Evolutionary conservation across 345 rosid genomes (phyloP).

Genomic region (Gossypium bickii): DNA sequence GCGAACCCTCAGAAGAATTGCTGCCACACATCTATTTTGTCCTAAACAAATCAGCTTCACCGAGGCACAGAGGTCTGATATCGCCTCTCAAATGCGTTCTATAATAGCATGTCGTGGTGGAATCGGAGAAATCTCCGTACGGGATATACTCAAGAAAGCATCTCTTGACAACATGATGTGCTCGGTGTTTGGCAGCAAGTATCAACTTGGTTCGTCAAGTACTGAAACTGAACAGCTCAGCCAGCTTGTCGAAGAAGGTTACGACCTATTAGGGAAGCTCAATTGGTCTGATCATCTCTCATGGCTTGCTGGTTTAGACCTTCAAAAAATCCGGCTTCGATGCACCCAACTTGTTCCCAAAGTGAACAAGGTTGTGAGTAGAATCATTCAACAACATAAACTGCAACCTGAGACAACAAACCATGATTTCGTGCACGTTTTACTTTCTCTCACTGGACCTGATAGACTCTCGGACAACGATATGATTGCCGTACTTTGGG

Average conservation of each 20-base stretch:
- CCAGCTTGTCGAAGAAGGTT: conserved; percentile 58
- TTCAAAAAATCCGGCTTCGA: conserved; percentile 59
- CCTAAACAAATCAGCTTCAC: conserved; percentile 50
- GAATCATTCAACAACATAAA: conserved; percentile 51
- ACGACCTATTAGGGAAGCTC: conserved; percentile 50
- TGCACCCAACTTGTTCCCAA: conserved; percentile 57
- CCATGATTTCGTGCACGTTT: conserved; percentile 61
- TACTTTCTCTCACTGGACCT: conserved; percentile 50
- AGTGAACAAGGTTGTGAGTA: conserved; percentile 59
- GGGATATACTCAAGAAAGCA: conserved; percentile 53
- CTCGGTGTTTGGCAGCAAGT: conserved; percentile 58
- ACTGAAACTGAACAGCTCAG: conserved; percentile 39
- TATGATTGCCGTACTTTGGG: conserved; percentile 80
- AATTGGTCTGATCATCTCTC: conserved; percentile 75
- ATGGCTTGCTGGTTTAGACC: conserved; percentile 61
- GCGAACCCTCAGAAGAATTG: conserved; percentile 62
- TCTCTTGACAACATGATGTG: conserved; percentile 74
- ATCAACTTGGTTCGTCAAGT: conserved; percentile 30
- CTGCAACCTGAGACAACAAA: conserved; percentile 22
- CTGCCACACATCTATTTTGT: conserved; percentile 53
- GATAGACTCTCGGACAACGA: conserved; percentile 47
- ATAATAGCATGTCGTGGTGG: conserved; percentile 14
- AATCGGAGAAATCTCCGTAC: conserved; percentile 28
- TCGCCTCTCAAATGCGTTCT: conserved; percentile 48
- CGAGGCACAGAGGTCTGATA: conserved; percentile 36